phyloP scores from a whole-genome alignment of 2,329 filamentous ascomycete species.

The Aureobasidium melanogenum region DNA sequence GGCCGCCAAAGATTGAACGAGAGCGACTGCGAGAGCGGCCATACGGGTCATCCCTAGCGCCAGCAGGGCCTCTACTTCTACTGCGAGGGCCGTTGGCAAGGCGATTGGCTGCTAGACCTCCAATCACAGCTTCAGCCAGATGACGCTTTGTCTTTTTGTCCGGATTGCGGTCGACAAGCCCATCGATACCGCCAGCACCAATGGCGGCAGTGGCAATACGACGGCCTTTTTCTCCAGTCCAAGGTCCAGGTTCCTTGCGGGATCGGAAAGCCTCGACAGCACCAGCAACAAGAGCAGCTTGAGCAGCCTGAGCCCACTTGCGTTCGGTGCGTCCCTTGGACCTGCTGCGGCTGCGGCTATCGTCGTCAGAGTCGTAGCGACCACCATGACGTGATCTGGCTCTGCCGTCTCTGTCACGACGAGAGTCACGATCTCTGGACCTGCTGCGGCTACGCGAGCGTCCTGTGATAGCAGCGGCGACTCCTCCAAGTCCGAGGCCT shows the following conservation, averaged over 20 bases:
- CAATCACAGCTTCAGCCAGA: slow-evolving; percentile 77
- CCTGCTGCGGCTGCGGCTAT: slow-evolving; percentile 43
- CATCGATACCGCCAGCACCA: slow-evolving; percentile 79
- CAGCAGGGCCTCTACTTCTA: slow-evolving; percentile 50
- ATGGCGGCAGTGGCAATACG: slow-evolving; percentile 80
- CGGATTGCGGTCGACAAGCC: slow-evolving; percentile 57
- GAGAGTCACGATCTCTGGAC: slow-evolving; percentile 47
- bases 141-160: slow-evolving; percentile 71
- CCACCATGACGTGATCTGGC: slow-evolving; percentile 39
- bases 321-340: slow-evolving; percentile 50
- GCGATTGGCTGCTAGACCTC: slow-evolving; percentile 77
- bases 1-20: slow-evolving; percentile 44
- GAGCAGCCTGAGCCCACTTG: slow-evolving; percentile 66
- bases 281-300: slow-evolving; percentile 81
- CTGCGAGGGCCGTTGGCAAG: slow-evolving; percentile 71
- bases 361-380: slow-evolving; percentile 28
- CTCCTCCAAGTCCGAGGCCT: slow-evolving; percentile 48
- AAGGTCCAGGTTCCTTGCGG: slow-evolving; percentile 78
- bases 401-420: slow-evolving; percentile 39
- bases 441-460: slow-evolving; percentile 55
- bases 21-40: slow-evolving; percentile 61
- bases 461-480: slow-evolving; percentile 41
- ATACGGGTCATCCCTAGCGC: slow-evolving; percentile 31
- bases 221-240: slow-evolving; percentile 86
- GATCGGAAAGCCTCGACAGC: slow-evolving; percentile 88